phyloP scores from a whole-genome alignment of 345 rosid species.

The Eucalyptus guilfoylei region DNA sequence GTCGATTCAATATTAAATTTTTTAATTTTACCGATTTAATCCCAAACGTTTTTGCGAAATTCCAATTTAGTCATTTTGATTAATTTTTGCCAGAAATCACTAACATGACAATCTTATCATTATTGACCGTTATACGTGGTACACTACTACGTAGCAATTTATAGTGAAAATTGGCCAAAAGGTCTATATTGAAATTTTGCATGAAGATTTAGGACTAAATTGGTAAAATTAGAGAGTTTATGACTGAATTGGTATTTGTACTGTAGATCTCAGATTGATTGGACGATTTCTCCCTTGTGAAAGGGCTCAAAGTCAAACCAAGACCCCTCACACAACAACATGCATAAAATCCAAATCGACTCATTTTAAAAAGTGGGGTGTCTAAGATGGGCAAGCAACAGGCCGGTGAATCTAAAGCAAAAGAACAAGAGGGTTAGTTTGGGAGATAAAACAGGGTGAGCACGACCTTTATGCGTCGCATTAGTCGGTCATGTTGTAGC shows the following conservation, averaged over 20 bases:
- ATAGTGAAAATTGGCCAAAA: fast-evolving
- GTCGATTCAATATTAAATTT: not conserved
- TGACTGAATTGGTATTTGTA: fast-evolving
- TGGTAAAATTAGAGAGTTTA: not conserved
- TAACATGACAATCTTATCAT: not conserved
- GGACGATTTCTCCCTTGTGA: not conserved
- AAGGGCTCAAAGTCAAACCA: not conserved
- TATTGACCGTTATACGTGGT: not conserved
- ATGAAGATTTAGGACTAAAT: fast-evolving
- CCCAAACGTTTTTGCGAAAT: fast-evolving
- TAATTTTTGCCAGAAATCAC: not conserved
- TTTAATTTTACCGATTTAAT: not conserved
- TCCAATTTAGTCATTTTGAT: fast-evolving
- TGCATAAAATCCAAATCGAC: not conserved
- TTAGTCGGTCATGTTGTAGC: not conserved
- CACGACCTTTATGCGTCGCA: not conserved
- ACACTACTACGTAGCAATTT: not conserved
- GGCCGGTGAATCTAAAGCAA: not conserved
- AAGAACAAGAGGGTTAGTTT: not conserved
- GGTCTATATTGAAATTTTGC: fast-evolving
- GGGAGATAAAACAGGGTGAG: not conserved
- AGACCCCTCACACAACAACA: not conserved
- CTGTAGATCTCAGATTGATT: fast-evolving
- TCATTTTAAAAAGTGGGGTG: not conserved
- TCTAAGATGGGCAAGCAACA: not conserved